Percentiles rank a stretch among this genome's conserved stretches.
These are phyloP conservation scores for Pinus tabuliformis DNA, from an alignment of 75 land plant species.

Conservation along the genomic window DNA sequence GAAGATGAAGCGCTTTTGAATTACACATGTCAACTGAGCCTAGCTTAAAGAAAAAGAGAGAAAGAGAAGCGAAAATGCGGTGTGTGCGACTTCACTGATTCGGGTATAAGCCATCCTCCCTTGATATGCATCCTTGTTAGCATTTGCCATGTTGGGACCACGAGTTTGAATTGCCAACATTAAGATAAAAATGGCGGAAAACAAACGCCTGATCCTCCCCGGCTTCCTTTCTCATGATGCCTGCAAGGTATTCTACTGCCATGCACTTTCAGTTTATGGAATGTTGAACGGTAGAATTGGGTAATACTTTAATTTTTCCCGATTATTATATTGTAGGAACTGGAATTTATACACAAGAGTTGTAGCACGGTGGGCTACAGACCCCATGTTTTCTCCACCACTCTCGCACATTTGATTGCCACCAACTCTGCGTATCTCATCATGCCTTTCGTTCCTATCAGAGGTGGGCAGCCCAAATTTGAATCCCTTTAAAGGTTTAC, in stretches of 20 bases:
- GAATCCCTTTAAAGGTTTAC: not conserved
- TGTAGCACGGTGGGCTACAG: conserved; percentile 77
- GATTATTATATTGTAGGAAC: conserved; percentile 40
- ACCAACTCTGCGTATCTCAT: conserved; percentile 67
- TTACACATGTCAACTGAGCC: too few species aligned
- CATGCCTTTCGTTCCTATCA: conserved; percentile 61
- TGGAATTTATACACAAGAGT: conserved; percentile 86
- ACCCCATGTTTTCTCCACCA: conserved; percentile 74
- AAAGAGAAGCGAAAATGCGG: too few species aligned
- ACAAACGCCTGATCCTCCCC: conserved; percentile 32
- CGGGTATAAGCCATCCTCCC: too few species aligned
- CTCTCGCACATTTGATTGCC: conserved; percentile 79
- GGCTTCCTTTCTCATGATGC: conserved; percentile 35
- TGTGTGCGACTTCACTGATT: too few species aligned
- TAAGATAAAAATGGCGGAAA: too few species aligned
- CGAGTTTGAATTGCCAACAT: too few species aligned
- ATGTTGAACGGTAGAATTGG: not conserved
- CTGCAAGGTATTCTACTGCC: conserved; percentile 37
- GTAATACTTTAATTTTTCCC: not conserved
- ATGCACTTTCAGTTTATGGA: not conserved
- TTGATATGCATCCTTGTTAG: too few species aligned
- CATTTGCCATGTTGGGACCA: too few species aligned
- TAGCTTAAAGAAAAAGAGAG: too few species aligned
- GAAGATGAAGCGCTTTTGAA: too few species aligned
- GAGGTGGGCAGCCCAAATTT: conserved; percentile 27